Evolutionary conservation across 2,329 filamentous ascomycete genomes (phyloP), one percentile per base, ranked within the genome.

Genomic region (Colletotrichum limetticola): DNA sequence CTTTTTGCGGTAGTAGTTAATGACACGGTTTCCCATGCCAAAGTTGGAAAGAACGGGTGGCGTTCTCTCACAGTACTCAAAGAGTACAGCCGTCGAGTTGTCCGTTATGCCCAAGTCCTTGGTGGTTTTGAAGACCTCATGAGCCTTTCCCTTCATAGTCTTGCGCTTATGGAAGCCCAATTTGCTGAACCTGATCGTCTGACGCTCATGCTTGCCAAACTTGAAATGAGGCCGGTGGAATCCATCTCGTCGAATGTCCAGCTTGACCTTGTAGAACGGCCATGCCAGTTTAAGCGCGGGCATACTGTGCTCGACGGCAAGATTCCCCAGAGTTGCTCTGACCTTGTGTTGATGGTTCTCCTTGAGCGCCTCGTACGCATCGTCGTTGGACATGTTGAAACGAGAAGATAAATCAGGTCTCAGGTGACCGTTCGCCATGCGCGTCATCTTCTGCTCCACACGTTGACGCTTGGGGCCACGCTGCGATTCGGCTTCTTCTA

Each of bases 341-440:
- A 99, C 94, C 83, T 98, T 98, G 87, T 94, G 95, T 84, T 97
- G 95, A 79, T 97, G 95, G 79, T 98, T 98, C 82, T 98, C 95
- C 83, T 98, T 98, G 57, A 99, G 89, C 73, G 95, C 91, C 79
- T 98, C 95, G 81, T 99, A 99, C 1, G 95, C 95, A 72, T 97
- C 93, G 79, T 99, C 97, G 75, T 98, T 98, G 35, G 95, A 98
- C 71, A 97, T 94, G 80, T 98, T 98, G 87, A 98, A 99, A 55
- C 96, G 92, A 76, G 93, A 90, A 49, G 90, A 90, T 46, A 98
- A 88, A 68, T 94, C 91, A 67, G 92, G 93, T 3, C 92, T 91
- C 55, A 95, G 84, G 63, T 91, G 92, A 19, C 91, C 91, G 69
- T 90, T 92, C 8, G 89, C 91, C 85, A 91, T 91, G 74, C 89